Base-by-base conservation (phyloP, 140 eudicot genomes). In the Oenanthe javanica region DNA sequence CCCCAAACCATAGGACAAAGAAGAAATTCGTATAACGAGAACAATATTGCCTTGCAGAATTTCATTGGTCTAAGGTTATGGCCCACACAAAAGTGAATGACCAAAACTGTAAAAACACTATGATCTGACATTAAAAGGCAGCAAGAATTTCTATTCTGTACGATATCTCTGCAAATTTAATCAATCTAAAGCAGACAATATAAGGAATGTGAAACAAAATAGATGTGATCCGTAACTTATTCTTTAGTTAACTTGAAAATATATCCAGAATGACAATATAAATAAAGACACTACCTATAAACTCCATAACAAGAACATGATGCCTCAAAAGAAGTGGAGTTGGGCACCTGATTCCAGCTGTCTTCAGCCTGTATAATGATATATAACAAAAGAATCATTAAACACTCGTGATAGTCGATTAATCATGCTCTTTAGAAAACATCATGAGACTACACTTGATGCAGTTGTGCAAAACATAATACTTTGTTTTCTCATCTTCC, bases 241-340 rank as follows among this genome's bases (percentile, higher is more conserved):
- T n/a, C 9, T 23, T 9, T 3, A 25, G 42, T 25, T 25, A 12
- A 25, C 72, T n/a, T 57, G 11, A 19, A 1, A 36, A 40, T 21
- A 71, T 45, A 47, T 47, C 21, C 59, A 75, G 27, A 46, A 48
- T 48, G 21, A 15, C 18, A 46, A 48, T 8, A 75, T 18, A 48
- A 1, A 7, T 9, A 1, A 9, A 48, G 2, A 47, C 46, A 63
- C 27, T 87, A 95, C 99, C 97, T 86, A 95, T 92, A 81, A 95
- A 95, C 86, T 95, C 97, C 99, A 95, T 95, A 80, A 95, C 99
- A 84, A 95, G 84, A 73, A 95, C 99, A 90, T 95, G 97, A 77
- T 85, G 97, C 84, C 92, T 89, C 87, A 95, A 77, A 77, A 89
- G 91, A 81, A 89, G 12, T 45, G 99, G 88, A 79, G 87, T 77